Base-by-base conservation (phyloP, 768 basidiomycete species). In the Fomitopsis serialis region DNA sequence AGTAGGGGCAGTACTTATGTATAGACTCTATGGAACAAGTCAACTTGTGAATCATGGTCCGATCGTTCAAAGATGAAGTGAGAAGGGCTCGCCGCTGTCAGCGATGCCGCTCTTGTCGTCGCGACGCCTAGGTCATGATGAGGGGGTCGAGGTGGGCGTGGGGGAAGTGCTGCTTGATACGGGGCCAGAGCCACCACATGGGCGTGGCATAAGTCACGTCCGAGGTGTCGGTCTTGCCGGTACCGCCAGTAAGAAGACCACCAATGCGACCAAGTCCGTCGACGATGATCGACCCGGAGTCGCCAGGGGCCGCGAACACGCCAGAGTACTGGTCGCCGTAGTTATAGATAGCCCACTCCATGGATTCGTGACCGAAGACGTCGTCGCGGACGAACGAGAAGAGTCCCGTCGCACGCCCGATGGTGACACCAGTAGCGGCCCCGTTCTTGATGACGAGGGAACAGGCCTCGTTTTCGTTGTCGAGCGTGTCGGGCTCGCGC, bases 221-320 rank as follows among this genome's bases (percentile, higher is more conserved):
- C 37, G 43, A 23, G 13, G 24, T 13, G 24, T 60, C 54, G 13
- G 50, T 59, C 23, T 35, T 44, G 42, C 67, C 68, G 45, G 43
- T 37, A 8, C 50, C 50, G 10, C 47, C 47, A 42, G 55, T 66
- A 54, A 71, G 61, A 35, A 69, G 36, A 12, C 63, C 70, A 21
- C 58, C 58, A 42, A 68, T 59, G 27, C 63, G 63, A 11, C 68
- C 68, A 24, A 25, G 32, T 40, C 58, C 50, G 51, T 65, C 59
- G 43, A 53, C 40, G 45, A 60, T 32, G 42, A 60, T 47, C 4
- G 73, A 68, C 42, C 76, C 72, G 5, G 71, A 76, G 60, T 77
- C 72, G 17, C 76, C 74, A 27, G 60, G 54, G 50, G 42, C 63
- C 11, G 74, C 72, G 63, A 77, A 77, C 15, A 44, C 24, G 51